phyloP scores from a whole-genome alignment of 177 flowering plant species.

The Vitis hybrid region DNA sequence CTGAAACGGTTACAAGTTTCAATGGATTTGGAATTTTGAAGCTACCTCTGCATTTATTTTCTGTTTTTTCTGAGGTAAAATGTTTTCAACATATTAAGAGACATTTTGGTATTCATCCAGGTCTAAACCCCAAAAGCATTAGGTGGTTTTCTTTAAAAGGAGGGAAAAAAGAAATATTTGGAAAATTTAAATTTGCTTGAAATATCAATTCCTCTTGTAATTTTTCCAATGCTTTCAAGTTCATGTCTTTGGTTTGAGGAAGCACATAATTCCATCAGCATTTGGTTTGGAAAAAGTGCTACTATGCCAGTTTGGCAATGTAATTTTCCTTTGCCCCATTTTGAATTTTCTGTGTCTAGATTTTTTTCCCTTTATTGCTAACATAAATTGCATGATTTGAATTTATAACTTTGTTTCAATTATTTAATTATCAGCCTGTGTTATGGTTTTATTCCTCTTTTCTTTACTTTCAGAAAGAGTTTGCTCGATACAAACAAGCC shows the following conservation, averaged over 20 bases:
- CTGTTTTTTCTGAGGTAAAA: too few species aligned
- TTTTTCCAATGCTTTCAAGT: background rate
- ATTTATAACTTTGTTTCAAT: background rate
- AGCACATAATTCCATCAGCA: background rate
- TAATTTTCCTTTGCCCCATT: background rate
- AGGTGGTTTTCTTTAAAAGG: too few species aligned
- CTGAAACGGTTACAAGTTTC: background rate
- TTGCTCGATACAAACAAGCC: slow-evolving; percentile 65
- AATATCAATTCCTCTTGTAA: background rate
- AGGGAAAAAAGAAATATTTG: background rate
- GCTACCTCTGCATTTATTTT: too few species aligned
- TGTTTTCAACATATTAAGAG: too few species aligned
- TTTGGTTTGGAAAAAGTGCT: background rate
- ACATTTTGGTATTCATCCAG: too few species aligned
- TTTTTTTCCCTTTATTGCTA: background rate
- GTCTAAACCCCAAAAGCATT: too few species aligned
- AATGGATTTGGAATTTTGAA: too few species aligned
- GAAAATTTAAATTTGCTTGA: background rate
- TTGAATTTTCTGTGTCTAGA: background rate
- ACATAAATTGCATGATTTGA: background rate
- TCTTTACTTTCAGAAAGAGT: slow-evolving; percentile 56
- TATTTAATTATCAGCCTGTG: background rate
- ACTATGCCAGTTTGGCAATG: background rate
- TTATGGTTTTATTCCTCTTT: background rate
- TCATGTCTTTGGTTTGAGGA: background rate